Percentiles rank a stretch among this genome's conserved stretches.
These are phyloP conservation scores for Cutaneotrichosporon cutaneum DNA, from an alignment of 1,284 basidiomycete genomes.

Conservation along the genomic window DNA sequence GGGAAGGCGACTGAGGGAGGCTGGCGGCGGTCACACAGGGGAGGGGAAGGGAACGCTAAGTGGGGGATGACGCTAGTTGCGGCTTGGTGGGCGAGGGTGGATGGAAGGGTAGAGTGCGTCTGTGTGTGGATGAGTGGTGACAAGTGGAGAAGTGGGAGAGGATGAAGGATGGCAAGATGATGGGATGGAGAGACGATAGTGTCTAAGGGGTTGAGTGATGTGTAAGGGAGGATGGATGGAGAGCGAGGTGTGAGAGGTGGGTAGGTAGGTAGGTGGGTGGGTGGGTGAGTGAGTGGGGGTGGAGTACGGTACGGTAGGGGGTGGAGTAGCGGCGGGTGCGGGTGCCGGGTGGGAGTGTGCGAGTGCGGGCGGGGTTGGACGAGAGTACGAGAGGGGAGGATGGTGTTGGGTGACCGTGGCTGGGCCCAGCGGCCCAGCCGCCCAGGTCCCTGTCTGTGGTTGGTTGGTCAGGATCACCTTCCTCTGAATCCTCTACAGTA, in stretches of 20 bases:
- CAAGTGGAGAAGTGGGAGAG: not conserved
- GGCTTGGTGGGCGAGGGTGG: not conserved
- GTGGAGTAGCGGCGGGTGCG: too few relatives aligned
- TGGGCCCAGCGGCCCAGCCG: too few relatives aligned
- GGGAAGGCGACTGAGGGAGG: not conserved
- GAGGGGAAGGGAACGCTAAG: not conserved
- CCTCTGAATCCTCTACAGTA: too few relatives aligned
- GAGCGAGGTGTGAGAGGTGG: not conserved
- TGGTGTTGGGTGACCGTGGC: too few relatives aligned
- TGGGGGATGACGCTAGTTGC: not conserved
- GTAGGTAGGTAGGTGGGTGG: not conserved
- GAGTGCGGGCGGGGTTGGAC: not conserved
- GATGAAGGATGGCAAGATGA: not conserved
- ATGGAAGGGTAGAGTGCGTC: not conserved
- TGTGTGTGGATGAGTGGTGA: not conserved
- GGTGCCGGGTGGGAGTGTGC: not conserved
- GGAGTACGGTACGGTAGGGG: not conserved
- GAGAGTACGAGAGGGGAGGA: too few relatives aligned
- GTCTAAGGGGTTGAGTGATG: not conserved
- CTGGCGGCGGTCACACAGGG: not conserved
- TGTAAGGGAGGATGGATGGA: slow-evolving; percentile 2
- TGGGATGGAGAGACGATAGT: too few relatives aligned
- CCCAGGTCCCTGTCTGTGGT: too few relatives aligned
- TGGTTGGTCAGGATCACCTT: too few relatives aligned
- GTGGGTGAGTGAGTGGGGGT: not conserved